Base-by-base conservation (phyloP, 805 yeast species). In the Wickerhamomyces subpelliculosus region DNA sequence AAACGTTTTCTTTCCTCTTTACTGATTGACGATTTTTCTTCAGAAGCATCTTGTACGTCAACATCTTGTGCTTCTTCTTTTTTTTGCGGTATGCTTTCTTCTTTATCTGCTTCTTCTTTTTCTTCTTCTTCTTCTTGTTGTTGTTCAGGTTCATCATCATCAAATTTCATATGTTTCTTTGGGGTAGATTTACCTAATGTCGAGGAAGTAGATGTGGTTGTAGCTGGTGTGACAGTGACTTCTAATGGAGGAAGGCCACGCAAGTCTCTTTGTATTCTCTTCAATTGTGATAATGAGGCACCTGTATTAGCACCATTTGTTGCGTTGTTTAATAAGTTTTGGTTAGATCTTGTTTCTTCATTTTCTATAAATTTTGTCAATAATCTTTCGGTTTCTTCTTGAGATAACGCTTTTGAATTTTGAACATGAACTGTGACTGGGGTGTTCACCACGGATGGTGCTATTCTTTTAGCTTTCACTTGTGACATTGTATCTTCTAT, bases 211-310 rank as follows among this genome's bases (percentile, higher is more conserved):
- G 48, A 19, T 7, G 46, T 18, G 5, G 44, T 37, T 5, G 41
- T 29, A 16, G 37, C 25, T 17, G 39, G 19, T 5, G 39, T 29
- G 8, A 26, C 32, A 9, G 32, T 36, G 3, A 46, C 30, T 23
- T 57, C 60, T 41, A 56, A 39, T 27, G 95, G 94, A 9, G 94
- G 90, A 41, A 85, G 68, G 1, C 95, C 95, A 47, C 87, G 68
- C 47, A 84, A 72, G 45, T 82, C 86, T 61, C 95, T 72, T 54
- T 81, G 90, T 29, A 84, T 65, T 55, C 95, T 71, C 50, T 68
- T 72, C 50, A 85, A 65, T 63, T 84, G 95, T 41, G 84, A 54
- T 10, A 67, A 20, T 5, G 66, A 56, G 18, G 54, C 57, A 38
- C 36, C 57, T 32, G 36, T 61, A 51, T 27, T 59, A 18, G 52